A percentile compares a stretch with the other conserved stretches of the same genome.
These are phyloP conservation scores for Ephemerocybe angulata DNA, from an alignment of 768 basidiomycete genomes.

Conservation along the genomic window DNA sequence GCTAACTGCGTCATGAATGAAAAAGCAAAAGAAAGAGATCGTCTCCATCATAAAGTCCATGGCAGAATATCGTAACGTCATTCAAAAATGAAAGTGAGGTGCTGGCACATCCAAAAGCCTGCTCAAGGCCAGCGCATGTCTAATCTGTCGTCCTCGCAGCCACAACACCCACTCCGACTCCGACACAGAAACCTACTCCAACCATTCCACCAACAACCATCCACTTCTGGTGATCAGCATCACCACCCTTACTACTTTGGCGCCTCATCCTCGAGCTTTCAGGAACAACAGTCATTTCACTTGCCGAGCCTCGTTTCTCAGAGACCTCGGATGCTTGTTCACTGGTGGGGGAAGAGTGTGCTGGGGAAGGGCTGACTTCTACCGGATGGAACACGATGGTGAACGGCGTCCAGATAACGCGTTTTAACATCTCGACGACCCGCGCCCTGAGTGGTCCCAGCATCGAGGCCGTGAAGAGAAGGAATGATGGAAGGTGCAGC, in stretches of 20 bases:
- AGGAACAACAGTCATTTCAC: neutral
- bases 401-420: neutral
- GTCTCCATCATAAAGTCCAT: too few species aligned
- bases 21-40: too few species aligned
- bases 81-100: neutral
- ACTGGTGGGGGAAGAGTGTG: neutral
- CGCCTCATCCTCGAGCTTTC: neutral
- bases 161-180: constrained; percentile 6
- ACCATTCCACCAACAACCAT: constrained; percentile 6
- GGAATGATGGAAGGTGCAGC: constrained; percentile 59
- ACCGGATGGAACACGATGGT: neutral
- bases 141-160: neutral
- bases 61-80: neutral
- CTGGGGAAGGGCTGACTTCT: neutral
- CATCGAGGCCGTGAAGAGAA: constrained; percentile 60
- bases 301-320: neutral
- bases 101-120: neutral
- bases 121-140: neutral
- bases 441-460: constrained; percentile 38
- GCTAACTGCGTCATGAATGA: too few species aligned
- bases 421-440: constrained; percentile 1
- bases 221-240: neutral
- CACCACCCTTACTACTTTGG: too few species aligned
- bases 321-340: neutral
- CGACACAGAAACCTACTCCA: constrained; percentile 5